Evolutionary conservation across 1,284 basidiomycete species (phyloP).

Genomic region (Quambalaria eucalypti): DNA sequence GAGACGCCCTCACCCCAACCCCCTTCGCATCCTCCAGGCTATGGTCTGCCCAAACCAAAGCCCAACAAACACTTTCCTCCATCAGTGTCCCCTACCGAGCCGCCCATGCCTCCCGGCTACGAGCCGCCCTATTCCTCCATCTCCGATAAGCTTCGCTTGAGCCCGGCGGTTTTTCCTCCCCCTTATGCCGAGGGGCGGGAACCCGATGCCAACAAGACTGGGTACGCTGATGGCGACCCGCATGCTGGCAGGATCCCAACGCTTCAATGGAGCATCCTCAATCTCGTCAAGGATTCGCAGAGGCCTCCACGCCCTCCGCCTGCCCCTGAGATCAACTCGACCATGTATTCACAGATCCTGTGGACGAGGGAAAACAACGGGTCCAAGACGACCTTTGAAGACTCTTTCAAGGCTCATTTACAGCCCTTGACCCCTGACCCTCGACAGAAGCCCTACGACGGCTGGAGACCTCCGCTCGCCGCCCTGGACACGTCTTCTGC

Average conservation of each 20-base stretch:
- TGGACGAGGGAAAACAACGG: conserved; percentile 22
- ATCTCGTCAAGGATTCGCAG: background rate
- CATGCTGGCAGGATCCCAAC: conserved; percentile 8
- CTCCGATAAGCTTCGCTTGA: background rate
- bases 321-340: conserved; percentile 15
- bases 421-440: conserved; percentile 30
- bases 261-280: conserved; percentile 1
- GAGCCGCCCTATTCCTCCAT: background rate
- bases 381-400: conserved; percentile 20
- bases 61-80: background rate
- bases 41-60: background rate
- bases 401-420: conserved; percentile 20
- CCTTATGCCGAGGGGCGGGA: background rate
- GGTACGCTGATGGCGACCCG: conserved; percentile 7
- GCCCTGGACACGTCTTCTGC: conserved; percentile 6
- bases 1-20: background rate
- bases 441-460: conserved; percentile 19
- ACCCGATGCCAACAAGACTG: background rate
- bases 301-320: background rate
- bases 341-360: conserved; percentile 11
- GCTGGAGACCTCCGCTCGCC: conserved; percentile 33
- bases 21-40: background rate
- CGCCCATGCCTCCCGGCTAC: no score
- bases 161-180: background rate
- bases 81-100: background rate